Evolutionary conservation across 768 basidiomycete genomes (phyloP).

Genomic region (Tylopilus vinaceipallidus): DNA sequence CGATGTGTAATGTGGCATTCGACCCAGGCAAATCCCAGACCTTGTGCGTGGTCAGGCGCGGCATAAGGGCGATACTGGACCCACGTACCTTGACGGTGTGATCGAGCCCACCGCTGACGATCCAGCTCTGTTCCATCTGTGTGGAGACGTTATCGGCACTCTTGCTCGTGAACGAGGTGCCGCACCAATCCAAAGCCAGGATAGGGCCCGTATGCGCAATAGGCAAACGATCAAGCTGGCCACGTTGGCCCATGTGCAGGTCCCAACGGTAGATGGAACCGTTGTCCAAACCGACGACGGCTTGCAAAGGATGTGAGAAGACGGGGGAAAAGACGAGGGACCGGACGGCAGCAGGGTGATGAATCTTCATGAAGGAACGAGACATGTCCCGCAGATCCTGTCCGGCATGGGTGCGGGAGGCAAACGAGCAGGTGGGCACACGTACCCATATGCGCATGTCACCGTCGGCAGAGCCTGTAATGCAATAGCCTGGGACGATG

Average conservation of each 20-base stretch:
- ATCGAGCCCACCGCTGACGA: slow-evolving; percentile 78
- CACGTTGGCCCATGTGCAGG: slow-evolving; percentile 71
- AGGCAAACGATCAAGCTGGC: slow-evolving; percentile 66
- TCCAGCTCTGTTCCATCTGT: slow-evolving; percentile 54
- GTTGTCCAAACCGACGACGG: slow-evolving; percentile 66
- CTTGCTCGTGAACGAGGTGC: slow-evolving; percentile 25
- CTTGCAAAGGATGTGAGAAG: slow-evolving; percentile 62
- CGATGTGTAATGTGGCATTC: slow-evolving; percentile 48
- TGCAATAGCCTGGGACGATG: slow-evolving; percentile 67
- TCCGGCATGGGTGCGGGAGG: slow-evolving; percentile 1
- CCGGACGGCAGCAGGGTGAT: slow-evolving; percentile 67
- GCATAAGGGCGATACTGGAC: not conserved
- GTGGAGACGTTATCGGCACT: slow-evolving; percentile 11
- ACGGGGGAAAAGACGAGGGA: slow-evolving; percentile 71
- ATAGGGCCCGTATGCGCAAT: slow-evolving; percentile 75
- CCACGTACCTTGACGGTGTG: slow-evolving; percentile 65
- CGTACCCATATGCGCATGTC: slow-evolving; percentile 79
- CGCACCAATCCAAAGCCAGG: slow-evolving; percentile 72
- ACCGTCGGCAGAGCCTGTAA: slow-evolving; percentile 80
- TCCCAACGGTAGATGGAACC: slow-evolving; percentile 80
- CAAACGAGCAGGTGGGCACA: not conserved
- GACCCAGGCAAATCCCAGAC: slow-evolving; percentile 63
- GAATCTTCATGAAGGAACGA: slow-evolving; percentile 67
- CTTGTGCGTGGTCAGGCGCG: slow-evolving; percentile 33
- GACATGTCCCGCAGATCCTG: slow-evolving; percentile 75